Conservation (phyloP, 257 asterid genomes). For the Nicotiana undulata region DNA sequence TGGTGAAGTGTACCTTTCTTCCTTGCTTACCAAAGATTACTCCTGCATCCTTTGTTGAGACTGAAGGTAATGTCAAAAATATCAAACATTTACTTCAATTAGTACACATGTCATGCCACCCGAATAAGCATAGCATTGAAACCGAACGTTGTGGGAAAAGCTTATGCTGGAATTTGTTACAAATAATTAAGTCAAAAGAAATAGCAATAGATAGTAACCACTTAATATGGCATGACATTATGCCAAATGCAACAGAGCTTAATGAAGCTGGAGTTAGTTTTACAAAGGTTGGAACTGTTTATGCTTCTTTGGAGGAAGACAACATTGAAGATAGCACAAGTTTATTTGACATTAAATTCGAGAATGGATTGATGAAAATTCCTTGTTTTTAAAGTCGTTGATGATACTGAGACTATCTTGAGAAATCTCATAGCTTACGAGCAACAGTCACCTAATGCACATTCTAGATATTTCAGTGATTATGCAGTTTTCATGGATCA, state of each 20-base stretch:
- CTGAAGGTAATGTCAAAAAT: neutral
- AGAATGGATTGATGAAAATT: neutral
- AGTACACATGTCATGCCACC: conserved; percentile 10
- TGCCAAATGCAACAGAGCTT: neutral
- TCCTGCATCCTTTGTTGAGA: neutral
- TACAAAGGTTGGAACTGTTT: neutral
- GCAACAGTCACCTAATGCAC: neutral
- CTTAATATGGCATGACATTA: too few relatives aligned
- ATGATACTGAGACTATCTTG: conserved; percentile 12
- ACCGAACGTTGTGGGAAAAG: neutral
- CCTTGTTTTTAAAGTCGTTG: neutral
- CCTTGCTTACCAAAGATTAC: conserved; percentile 1
- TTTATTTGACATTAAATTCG: conserved; percentile 10
- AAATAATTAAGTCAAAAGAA: too few relatives aligned
- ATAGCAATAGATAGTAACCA: too few relatives aligned
- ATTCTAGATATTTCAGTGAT: neutral
- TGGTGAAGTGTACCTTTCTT: neutral
- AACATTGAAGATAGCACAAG: neutral
- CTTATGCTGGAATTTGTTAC: too few relatives aligned
- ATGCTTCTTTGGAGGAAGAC: neutral
- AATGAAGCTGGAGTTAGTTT: conserved; percentile 4
- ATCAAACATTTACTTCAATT: conserved; percentile 14
- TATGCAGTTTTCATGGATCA: conserved; percentile 1
- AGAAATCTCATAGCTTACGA: conserved; percentile 23
- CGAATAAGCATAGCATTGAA: neutral